Conservation (phyloP, 768 basidiomycete species). For the Austroboletus festivus region DNA sequence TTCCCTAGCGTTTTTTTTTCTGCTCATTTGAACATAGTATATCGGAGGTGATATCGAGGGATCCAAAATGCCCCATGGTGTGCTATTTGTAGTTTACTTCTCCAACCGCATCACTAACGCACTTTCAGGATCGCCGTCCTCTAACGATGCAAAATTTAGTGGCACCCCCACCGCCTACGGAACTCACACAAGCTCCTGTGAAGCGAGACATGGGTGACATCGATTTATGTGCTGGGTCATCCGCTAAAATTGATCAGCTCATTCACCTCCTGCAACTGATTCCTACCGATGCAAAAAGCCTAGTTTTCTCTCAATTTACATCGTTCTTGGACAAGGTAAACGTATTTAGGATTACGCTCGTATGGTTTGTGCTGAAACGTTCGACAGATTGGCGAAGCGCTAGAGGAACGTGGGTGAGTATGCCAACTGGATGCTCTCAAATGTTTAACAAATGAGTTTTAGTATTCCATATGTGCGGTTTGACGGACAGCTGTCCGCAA, state of each 20-base stretch:
- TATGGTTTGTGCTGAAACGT: not conserved
- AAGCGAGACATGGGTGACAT: slow-evolving; percentile 38
- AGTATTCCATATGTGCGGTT: slow-evolving; percentile 80
- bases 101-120: not conserved
- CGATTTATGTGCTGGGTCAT: slow-evolving; percentile 52
- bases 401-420: slow-evolving; percentile 62
- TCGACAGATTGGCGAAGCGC: slow-evolving; percentile 60
- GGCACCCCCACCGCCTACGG: slow-evolving; percentile 61
- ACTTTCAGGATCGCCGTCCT: slow-evolving; percentile 63
- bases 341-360: no score
- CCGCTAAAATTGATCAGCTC: slow-evolving; percentile 84
- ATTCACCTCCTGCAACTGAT: slow-evolving; percentile 68
- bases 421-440: not conserved
- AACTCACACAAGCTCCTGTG: slow-evolving; percentile 60
- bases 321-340: slow-evolving; percentile 75
- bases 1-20: not conserved
- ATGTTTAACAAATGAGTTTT: slow-evolving; percentile 5
- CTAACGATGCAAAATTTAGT: slow-evolving; percentile 55
- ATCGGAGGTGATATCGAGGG: slow-evolving; percentile 62
- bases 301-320: slow-evolving; percentile 91
- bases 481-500: slow-evolving; percentile 84
- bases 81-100: not conserved
- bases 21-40: slow-evolving; percentile 45
- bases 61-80: slow-evolving; percentile 84
- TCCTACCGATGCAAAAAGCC: slow-evolving; percentile 67